A percentile compares a stretch with the other conserved stretches of the same genome.
Evolutionary conservation across 441 rosid species (phyloP).

Genomic region (Eutrema salsugineum): DNA sequence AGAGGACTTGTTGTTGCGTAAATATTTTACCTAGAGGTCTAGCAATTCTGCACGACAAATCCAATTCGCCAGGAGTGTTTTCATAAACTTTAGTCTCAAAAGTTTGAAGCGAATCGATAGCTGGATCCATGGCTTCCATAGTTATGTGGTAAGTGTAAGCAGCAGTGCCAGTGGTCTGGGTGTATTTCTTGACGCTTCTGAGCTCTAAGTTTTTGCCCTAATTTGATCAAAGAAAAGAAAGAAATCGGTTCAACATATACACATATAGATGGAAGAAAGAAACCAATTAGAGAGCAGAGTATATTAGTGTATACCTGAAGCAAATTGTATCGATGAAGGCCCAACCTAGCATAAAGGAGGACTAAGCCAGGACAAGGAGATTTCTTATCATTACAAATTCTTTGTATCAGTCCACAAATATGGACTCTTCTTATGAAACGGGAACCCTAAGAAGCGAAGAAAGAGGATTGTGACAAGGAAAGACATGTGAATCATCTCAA

Average conservation of each 20-base stretch:
- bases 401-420: too few relatives aligned
- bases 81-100: neutral
- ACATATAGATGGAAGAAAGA: too few relatives aligned
- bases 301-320: neutral
- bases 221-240: too few relatives aligned
- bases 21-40: neutral
- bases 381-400: neutral
- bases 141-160: neutral
- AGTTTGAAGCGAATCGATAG: neutral
- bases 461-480: too few relatives aligned
- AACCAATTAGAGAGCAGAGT: too few relatives aligned
- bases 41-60: neutral
- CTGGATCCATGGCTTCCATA: neutral
- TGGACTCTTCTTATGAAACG: too few relatives aligned
- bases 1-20: too few relatives aligned
- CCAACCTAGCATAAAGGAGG: neutral
- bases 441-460: too few relatives aligned
- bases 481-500: too few relatives aligned
- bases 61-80: accelerated
- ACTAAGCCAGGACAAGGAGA: neutral
- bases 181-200: neutral
- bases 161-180: neutral
- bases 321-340: neutral
- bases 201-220: neutral
- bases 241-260: too few relatives aligned